These are phyloP conservation scores for Aureobasidium mangrovei DNA, from an alignment of 2,329 filamentous ascomycete genomes.

Conservation along the genomic window DNA sequence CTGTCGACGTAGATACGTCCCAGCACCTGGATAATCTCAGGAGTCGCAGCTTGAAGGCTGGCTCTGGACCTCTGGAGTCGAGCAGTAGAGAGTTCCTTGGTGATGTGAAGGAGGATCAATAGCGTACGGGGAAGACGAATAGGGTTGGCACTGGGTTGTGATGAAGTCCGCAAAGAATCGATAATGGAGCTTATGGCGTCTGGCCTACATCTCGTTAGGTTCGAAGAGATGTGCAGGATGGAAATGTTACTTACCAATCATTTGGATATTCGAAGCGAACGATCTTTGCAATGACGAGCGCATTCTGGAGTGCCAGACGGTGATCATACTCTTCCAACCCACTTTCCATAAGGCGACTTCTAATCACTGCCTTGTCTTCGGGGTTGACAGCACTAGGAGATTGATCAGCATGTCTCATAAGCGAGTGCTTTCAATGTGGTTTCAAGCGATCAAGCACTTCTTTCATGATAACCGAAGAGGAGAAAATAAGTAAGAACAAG, in stretches of 20 bases:
- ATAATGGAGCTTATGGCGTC: constrained; percentile 48
- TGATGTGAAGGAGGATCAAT: constrained; percentile 69
- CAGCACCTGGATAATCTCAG: constrained; percentile 75
- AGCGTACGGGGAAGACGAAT: constrained; percentile 63
- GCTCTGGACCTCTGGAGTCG: constrained; percentile 66
- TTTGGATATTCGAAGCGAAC: constrained; percentile 80
- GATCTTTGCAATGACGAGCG: constrained; percentile 78
- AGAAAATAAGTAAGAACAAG: background rate
- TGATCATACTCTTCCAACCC: constrained; percentile 68
- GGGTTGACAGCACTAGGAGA: constrained; percentile 46
- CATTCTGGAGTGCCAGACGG: constrained; percentile 76
- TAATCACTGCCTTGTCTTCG: constrained; percentile 68
- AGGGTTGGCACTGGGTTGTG: constrained; percentile 39
- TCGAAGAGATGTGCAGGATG: constrained; percentile 2
- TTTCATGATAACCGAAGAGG: background rate
- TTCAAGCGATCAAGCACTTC: background rate
- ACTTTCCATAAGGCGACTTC: constrained; percentile 64
- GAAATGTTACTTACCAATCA: constrained; percentile 55
- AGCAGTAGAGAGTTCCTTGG: constrained; percentile 83
- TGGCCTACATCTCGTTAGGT: constrained; percentile 24
- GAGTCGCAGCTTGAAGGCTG: constrained; percentile 66
- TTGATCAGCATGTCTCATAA: background rate
- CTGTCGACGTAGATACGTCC: constrained; percentile 69
- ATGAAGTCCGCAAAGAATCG: constrained; percentile 51
- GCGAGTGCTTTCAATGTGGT: background rate